Base-by-base conservation (phyloP, 495 filamentous ascomycete species). In the Aspergillus cavernicola region DNA sequence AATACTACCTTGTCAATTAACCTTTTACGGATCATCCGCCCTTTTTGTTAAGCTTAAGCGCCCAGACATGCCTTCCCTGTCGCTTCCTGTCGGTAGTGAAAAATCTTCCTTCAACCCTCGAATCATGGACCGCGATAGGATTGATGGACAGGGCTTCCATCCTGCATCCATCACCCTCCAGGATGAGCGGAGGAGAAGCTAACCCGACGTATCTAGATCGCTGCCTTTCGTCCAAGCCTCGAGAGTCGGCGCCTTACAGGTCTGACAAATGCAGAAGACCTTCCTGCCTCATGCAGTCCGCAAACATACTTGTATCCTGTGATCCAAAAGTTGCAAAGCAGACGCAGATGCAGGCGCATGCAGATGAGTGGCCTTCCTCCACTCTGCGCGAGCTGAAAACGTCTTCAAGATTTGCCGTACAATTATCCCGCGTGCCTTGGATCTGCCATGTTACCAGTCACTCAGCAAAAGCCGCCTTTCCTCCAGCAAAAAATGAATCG, bases 31-130 rank as follows among this genome's bases (percentile, higher is more conserved):
- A n/a, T n/a, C n/a, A n/a, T n/a, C n/a, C n/a, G n/a, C n/a, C n/a
- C n/a, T n/a, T n/a, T n/a, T n/a, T n/a, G n/a, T n/a, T n/a, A 39
- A 53, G 41, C 41, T 39, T 53, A 53, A 53, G 50, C 50, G 28
- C 50, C 31, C 12, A 44, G 19, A 15, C 40, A 52, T 28, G 22
- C 16, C 41, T 19, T 35, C 50, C 40, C 31, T 53, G 41, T 28
- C 29, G 29, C 31, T 8, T 36, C 24, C 31, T 36, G 45, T 19
- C 19, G 32, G 33, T 18, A 37, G 11, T 33, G 32, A 28, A n/a
- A 23, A 20, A 13, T 22, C n/a, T 23, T 26, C n/a, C 15, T 16
- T 18, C 41, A 33, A 53, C 20, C 2, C 39, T 31, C 50, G 29
- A 43, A 52, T 43, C 39, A 36, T 13, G 3, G 3, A 2, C 13